Evolutionary conservation across 176 grass and related monocot species (phyloP).

Genomic region (Eremochloa ophiuroides): DNA sequence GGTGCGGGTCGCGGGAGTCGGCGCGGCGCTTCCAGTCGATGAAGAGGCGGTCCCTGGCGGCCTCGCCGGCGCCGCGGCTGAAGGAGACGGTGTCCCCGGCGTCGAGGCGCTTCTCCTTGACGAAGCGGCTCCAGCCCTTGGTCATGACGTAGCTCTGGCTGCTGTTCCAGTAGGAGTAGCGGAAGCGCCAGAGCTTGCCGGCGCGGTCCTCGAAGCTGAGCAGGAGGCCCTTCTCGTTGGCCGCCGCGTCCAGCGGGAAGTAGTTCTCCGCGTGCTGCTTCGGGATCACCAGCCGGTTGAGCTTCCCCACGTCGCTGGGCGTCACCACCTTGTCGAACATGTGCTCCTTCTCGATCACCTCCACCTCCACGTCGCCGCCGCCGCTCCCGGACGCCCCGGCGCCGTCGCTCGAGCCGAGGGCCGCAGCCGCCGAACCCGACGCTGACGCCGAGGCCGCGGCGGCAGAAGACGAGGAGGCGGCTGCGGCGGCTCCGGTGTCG

Average conservation of each 20-base stretch:
- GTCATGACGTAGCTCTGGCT: constrained; percentile 99
- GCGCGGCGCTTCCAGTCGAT: constrained; percentile 88
- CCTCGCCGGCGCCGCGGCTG: constrained; percentile 55
- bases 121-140: constrained; percentile 97
- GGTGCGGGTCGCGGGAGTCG: constrained; percentile 40
- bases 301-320: constrained; percentile 87
- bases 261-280: constrained; percentile 88
- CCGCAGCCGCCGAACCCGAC: constrained; percentile 11
- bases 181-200: constrained; percentile 93
- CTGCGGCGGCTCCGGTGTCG: background rate
- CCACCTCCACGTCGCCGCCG: background rate
- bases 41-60: constrained; percentile 61
- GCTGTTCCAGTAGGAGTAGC: constrained; percentile 99
- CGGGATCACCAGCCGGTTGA: constrained; percentile 86
- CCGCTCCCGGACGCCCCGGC: constrained; percentile 47
- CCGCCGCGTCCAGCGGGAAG: constrained; percentile 65
- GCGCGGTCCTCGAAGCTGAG: constrained; percentile 79
- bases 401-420: constrained; percentile 31
- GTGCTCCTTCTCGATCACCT: constrained; percentile 73
- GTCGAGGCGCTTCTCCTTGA: constrained; percentile 93
- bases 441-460: constrained; percentile 12
- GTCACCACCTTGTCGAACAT: constrained; percentile 96
- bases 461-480: constrained; percentile 22
- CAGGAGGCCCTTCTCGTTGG: constrained; percentile 61
- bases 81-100: constrained; percentile 93